Percentiles rank a stretch among this genome's conserved stretches.
These are phyloP conservation scores for Castanea sativa DNA, from an alignment of 306 rosid species.

Conservation along the genomic window DNA sequence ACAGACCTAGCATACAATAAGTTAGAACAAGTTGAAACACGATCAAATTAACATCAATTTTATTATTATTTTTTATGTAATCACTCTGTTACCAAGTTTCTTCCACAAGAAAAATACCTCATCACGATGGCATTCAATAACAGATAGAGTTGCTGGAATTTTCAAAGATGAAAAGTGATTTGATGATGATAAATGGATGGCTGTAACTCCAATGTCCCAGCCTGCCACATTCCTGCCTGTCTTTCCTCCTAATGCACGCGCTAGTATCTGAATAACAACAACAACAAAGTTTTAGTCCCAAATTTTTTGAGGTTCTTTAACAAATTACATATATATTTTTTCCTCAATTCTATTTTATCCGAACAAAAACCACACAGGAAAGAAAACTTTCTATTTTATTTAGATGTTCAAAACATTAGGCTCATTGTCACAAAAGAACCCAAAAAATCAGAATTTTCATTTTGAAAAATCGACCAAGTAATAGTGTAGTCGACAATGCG, in stretches of 20 bases:
- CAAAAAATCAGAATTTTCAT: background rate
- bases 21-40: background rate
- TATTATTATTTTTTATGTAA: background rate
- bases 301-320: too few relatives aligned
- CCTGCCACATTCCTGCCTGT: constrained; percentile 63
- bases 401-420: too few relatives aligned
- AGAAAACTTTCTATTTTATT: too few relatives aligned
- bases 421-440: background rate
- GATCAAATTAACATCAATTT: too few relatives aligned
- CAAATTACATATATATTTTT: background rate
- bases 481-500: background rate
- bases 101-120: constrained; percentile 47
- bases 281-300: background rate
- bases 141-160: constrained; percentile 53
- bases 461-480: background rate
- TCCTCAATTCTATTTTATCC: too few relatives aligned
- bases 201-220: constrained; percentile 83
- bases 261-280: constrained; percentile 44
- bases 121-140: constrained; percentile 74
- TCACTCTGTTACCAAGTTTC: background rate
- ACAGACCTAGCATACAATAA: constrained; percentile 37
- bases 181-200: constrained; percentile 52
- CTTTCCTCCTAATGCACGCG: constrained; percentile 86
- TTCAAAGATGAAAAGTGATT: constrained; percentile 42
- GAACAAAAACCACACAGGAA: background rate